Base-by-base conservation (phyloP, 768 basidiomycete species). In the Rhodotorula sphaerocarpa region DNA sequence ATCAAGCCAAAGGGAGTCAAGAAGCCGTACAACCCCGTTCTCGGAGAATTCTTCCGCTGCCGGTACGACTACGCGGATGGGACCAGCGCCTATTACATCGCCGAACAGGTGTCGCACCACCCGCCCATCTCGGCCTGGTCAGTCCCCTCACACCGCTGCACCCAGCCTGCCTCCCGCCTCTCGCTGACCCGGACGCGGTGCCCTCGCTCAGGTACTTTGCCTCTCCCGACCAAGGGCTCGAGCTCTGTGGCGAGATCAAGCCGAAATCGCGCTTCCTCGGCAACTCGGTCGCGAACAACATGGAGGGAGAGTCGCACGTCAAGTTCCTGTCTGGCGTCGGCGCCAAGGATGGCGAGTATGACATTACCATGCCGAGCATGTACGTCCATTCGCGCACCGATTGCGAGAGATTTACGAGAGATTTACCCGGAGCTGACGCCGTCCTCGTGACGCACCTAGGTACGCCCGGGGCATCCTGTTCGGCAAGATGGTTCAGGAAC, bases 1-100 rank as follows among this genome's bases (percentile, higher is more conserved):
- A 92, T 96, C 78, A 96, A 96, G 77, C 92, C 95, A 69, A 92
- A 88, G 78, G 95, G 74, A 56, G 95, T 97, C 64, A 99, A 99
- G 86, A 99, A 99, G 78, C 93, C 93, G 83, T 99, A 97, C 76
- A 99, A 97, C 75, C 93, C 95, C 45, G 82, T 95, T 23, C 84
- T 97, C 15, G 95, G 95, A 55, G 95, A 99, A 75, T 92, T 96
- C 79, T 99, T 96, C 80, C 84, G 95, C 55, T 97, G 93, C 75
- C 80, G 86, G 62, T 99, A 96, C 75, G 84, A 88, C 75, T 99
- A 97, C 75, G 77, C 83, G 18, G 86, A 96, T 70, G 88, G 88
- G 28, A 84, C 89, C n/a, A 84, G 86, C 61, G 95, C 90, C 0
- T 96, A 89, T 77, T 97, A 91, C 76, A 87, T 97, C 66, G 86